These are phyloP conservation scores for Striga asiatica DNA, from an alignment of 257 asterid species.

Conservation along the genomic window DNA sequence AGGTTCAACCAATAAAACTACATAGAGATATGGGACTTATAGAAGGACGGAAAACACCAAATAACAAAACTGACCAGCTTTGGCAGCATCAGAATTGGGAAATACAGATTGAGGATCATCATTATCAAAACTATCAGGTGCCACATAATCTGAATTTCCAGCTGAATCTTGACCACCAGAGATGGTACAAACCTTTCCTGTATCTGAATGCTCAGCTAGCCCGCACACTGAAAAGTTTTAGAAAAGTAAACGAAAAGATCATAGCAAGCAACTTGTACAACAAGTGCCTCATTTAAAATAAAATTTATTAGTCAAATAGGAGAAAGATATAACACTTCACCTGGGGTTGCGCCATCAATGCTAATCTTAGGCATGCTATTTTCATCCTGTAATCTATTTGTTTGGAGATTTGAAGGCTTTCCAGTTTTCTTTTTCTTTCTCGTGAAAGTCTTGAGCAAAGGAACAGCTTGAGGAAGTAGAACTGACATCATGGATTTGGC, in stretches of 20 bases:
- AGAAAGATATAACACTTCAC: constrained; percentile 31
- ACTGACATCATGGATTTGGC: constrained; percentile 64
- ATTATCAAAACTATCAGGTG: constrained; percentile 66
- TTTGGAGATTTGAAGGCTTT: constrained; percentile 20
- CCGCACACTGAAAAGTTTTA: constrained; percentile 31
- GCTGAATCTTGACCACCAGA: constrained; percentile 21
- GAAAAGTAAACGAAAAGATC: neutral
- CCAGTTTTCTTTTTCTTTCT: constrained; percentile 51
- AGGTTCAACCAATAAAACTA: neutral
- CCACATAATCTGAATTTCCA: constrained; percentile 29
- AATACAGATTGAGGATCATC: constrained; percentile 32
- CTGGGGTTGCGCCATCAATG: constrained; percentile 21
- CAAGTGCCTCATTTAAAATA: constrained; percentile 8
- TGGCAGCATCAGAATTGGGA: constrained; percentile 22
- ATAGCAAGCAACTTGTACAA: constrained; percentile 7
- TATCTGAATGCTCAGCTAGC: constrained; percentile 23
- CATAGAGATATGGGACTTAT: neutral
- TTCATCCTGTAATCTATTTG: constrained; percentile 24
- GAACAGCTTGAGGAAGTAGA: constrained; percentile 83
- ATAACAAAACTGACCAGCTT: constrained; percentile 21
- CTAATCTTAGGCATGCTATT: constrained; percentile 19
- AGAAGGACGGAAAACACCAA: neutral
- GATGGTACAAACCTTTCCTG: constrained; percentile 14
- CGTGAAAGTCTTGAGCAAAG: constrained; percentile 63
- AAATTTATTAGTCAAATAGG: constrained; percentile 3